Evolutionary conservation across 192 early-diverging fungal species (phyloP), one percentile per base, ranked within the genome.

Genomic region (Diversispora eburnea): DNA sequence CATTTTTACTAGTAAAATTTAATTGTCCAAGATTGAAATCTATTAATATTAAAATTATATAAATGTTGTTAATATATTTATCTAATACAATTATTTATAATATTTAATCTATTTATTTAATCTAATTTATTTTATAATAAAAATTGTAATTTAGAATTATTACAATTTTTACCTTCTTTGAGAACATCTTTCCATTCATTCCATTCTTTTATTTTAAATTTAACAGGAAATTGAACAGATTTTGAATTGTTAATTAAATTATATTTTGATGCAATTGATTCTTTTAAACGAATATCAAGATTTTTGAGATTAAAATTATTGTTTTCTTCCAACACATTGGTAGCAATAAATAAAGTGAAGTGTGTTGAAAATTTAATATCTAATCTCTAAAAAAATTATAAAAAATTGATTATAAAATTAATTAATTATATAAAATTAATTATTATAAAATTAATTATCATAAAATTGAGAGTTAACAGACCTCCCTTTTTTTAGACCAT

Each of bases 401-500:
- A 73, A 43, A 47, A 45, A 55, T 10, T 5, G 8, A 45, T 4
- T n/a, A 22, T 42, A 5, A 54, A 48, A 45, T 33, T 3, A 45
- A 13, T 20, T 2, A 60, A 5, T 41, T 51, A n/a, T 46, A 41
- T 68, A 20, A 33, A 10, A 62, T 51, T 59, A 5, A 39, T 64
- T 67, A 48, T 67, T 25, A 65, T 52, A 13, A 22, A 13, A 25
- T 25, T 68, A 25, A 42, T 22, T 12, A 5, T 49, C n/a, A 52
- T 7, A 70, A 19, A 10, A 22, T 8, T 1, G 15, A 47, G 19
- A 7, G 10, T 19, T 47, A 57, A 12, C 19, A 55, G 70, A 86
- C 86, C 75, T 84, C 71, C 76, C 77, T 73, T 17, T 33, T 33
- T 33, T 82, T 69, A 39, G 81, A 74, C 88, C 87, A 90, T 20